Evolutionary conservation across 768 basidiomycete genomes (phyloP).

Genomic region (Mycena rebaudengoi): DNA sequence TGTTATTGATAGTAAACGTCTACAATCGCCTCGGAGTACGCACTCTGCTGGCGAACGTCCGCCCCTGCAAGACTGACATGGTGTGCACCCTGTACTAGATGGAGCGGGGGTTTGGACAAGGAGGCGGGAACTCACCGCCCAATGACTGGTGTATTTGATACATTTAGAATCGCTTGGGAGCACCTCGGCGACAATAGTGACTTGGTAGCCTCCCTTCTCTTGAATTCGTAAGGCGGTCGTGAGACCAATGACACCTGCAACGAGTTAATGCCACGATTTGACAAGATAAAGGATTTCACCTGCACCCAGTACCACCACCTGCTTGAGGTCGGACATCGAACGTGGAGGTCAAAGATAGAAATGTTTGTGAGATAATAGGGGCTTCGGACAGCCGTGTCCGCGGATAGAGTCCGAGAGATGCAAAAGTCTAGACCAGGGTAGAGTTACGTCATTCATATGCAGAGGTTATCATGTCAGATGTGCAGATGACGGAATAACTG

Average conservation of each 20-base stretch:
- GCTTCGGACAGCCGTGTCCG: background rate
- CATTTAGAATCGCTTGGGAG: conserved; percentile 77
- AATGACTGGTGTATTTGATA: conserved; percentile 81
- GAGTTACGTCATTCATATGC: too few relatives aligned
- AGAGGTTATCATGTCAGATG: too few relatives aligned
- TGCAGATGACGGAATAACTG: background rate
- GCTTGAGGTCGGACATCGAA: conserved; percentile 29
- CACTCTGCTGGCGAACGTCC: conserved; percentile 65
- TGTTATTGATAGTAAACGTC: conserved; percentile 1
- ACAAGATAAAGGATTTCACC: conserved; percentile 35
- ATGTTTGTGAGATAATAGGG: background rate
- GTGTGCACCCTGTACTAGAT: conserved; percentile 71
- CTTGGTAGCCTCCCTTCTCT: conserved; percentile 65
- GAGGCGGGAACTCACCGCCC: conserved; percentile 67
- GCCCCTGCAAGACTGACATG: conserved; percentile 69
- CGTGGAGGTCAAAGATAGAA: background rate
- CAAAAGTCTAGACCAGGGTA: too few relatives aligned
- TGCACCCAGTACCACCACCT: conserved; percentile 49
- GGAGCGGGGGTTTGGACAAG: background rate
- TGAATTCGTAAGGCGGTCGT: conserved; percentile 79
- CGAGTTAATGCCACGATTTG: background rate
- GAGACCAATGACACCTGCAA: conserved; percentile 77
- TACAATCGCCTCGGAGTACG: conserved; percentile 22
- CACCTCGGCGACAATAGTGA: conserved; percentile 75
- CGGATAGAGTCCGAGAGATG: too few relatives aligned